Conservation (phyloP, 1,284 basidiomycete genomes). For the Microbotryum scabiosae region DNA sequence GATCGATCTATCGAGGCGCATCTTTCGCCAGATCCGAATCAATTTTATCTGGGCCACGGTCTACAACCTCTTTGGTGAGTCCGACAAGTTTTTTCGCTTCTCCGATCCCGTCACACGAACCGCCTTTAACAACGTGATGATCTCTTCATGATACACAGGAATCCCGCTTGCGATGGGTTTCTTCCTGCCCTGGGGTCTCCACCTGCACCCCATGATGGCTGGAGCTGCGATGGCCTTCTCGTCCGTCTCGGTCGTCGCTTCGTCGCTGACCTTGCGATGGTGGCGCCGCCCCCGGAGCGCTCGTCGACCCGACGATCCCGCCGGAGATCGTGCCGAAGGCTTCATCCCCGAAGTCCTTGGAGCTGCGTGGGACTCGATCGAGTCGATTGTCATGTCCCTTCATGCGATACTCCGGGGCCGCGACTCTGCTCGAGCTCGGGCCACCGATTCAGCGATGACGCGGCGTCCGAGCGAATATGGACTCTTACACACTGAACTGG, state of each 20-base stretch:
- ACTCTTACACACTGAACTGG: constrained; percentile 1
- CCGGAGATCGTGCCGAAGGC: constrained; percentile 19
- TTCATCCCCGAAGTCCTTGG: constrained; percentile 16
- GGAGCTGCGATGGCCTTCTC: constrained; percentile 97
- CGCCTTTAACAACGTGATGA: constrained; percentile 46
- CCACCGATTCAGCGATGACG: background rate
- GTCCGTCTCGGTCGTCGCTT: constrained; percentile 88
- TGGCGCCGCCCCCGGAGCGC: constrained; percentile 37
- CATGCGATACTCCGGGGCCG: background rate
- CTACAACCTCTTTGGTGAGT: constrained; percentile 21
- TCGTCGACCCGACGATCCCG: constrained; percentile 22
- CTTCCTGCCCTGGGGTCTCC: constrained; percentile 81
- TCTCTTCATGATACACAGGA: constrained; percentile 40
- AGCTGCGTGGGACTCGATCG: constrained; percentile 8
- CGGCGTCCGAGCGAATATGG: constrained; percentile 25
- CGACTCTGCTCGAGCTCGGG: background rate
- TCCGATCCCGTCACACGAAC: background rate
- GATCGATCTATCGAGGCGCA: constrained; percentile 76
- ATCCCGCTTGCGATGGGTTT: constrained; percentile 99
- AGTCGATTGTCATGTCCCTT: background rate
- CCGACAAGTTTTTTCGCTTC: background rate
- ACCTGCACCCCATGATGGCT: constrained; percentile 96
- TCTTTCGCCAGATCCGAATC: constrained; percentile 75
- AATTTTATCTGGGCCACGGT: constrained; percentile 75
- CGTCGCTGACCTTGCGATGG: constrained; percentile 67